Evolutionary conservation across 305 asterid species (phyloP), one percentile per base, ranked within the genome.

Genomic region (Fraxinus albicans): DNA sequence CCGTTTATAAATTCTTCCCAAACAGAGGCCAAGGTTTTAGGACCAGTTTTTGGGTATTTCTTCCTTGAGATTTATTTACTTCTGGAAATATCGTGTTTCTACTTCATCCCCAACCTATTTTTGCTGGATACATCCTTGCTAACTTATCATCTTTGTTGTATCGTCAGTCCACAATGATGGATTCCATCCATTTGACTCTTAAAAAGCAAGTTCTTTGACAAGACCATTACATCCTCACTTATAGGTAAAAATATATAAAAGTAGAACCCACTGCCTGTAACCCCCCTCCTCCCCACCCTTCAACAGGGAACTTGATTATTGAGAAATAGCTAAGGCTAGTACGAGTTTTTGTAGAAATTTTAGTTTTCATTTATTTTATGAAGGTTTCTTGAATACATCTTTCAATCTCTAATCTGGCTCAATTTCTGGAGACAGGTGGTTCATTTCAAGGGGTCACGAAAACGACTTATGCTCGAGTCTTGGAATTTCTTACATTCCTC

Each of bases 381-480:
- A 8, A 60, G 74, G 82, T 69, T 74, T 19, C 53, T 74, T 55
- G 9, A 3, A 38, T 40, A 82, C 19, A 47, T 55, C 9, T 50
- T 78, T 33, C 6, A 0, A 76, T 74, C 60, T 84, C 55, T 78
- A 44, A 58, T 84, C 25, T 82, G 77, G 4, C 13, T 85, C 81
- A 2, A 7, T 77, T 87, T 79, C 36, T 67, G 83, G 44, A 42
- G 36, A 36, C 94, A 96, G 99, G 97, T 94, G 8, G 95, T 96
- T 86, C 98, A 96, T 89, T 96, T 96, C 91, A 96, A 96, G 86
- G 99, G 99, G 84, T 94, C 99, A 79, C 89, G 99, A 81, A 96
- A 94, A 86, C 93, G 98, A 80, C 98, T 96, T 23, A 94, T 96
- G 99, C 93, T 96, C 74, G 98, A 94, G 89, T 88, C 98, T 47